Evolutionary conservation across 768 basidiomycete genomes (phyloP), one percentile per base, ranked within the genome.

Genomic region (Amanita pallidorosea): DNA sequence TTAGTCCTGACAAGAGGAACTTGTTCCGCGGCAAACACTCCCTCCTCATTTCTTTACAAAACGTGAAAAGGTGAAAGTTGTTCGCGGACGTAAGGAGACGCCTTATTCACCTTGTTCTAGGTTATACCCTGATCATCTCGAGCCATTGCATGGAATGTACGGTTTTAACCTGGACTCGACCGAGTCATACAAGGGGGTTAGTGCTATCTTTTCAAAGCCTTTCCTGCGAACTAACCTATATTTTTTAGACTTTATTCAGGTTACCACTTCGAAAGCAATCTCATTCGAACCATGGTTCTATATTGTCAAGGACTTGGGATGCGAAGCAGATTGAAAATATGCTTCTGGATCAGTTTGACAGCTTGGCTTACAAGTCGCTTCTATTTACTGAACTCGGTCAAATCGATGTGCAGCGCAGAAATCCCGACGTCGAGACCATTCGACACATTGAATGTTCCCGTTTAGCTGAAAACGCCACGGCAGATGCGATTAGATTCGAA

Each of bases 1-100:
- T 80, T 15, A 71, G 78, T 57, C 78, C 78, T 0, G 68, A 70
- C 2, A 67, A 69, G 43, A 55, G 54, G 11, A 66, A 71, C 55
- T 63, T 78, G 13, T 54, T 64, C 18, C 52, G 46, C 11, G 59
- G 61, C n/a, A 56, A 61, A 35, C 67, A 68, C 0, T 61, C 70
- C 0, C 47, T 69, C 23, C 55, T 55, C 11, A 37, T 70, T 12
- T 58, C 67, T 2, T 58, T 79, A 29, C 53, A 58, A 5, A 51
- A 60, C 11, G 64, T 74, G 7, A 62, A 65, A 60, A 60, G 58
- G 72, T 71, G 49, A 49, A 9, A 6, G 61, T 47, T 34, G 6
- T 11, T 20, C 17, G 45, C 8, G 12, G 31, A 31, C 9, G 31
- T 23, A 11, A 22, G 27, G 25, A 11, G 22, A 42, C 8, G 17